phyloP scores from a whole-genome alignment of 352 stramenopile species.

The Phytophthora agathidicida region DNA sequence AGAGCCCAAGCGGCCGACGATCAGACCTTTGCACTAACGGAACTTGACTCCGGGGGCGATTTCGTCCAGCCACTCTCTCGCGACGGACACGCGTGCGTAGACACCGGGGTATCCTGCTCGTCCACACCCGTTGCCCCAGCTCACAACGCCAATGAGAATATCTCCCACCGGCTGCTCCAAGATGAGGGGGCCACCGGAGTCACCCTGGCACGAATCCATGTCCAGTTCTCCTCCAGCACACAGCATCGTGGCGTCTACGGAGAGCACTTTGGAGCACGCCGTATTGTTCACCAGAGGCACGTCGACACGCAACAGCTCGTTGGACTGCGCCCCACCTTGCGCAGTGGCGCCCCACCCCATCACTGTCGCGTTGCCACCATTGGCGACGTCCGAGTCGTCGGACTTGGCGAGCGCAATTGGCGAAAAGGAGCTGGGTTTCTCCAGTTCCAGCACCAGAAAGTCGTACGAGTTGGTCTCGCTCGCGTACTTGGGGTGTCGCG shows the following conservation, averaged over 20 bases:
- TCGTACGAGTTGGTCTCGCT: conserved; percentile 51
- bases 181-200: conserved; percentile 56
- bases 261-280: conserved; percentile 38
- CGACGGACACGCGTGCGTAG: conserved; percentile 56
- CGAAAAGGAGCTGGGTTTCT: conserved; percentile 37
- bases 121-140: conserved; percentile 65
- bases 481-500: conserved; percentile 54
- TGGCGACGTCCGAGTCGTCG: conserved; percentile 29
- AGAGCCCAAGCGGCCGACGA: too few species aligned
- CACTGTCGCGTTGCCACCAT: conserved; percentile 41
- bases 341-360: conserved; percentile 46
- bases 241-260: conserved; percentile 54
- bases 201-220: conserved; percentile 68
- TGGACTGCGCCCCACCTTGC: conserved; percentile 25
- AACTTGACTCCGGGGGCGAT: conserved; percentile 19
- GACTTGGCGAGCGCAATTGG: conserved; percentile 41
- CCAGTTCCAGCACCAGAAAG: conserved; percentile 63
- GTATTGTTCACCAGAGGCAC: conserved; percentile 53
- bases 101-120: conserved; percentile 43
- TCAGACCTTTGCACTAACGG: conserved; percentile 8
- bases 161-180: conserved; percentile 36
- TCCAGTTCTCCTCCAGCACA: conserved; percentile 54
- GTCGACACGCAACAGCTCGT: conserved; percentile 45
- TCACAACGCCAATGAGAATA: conserved; percentile 58
- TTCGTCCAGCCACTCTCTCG: conserved; percentile 29